phyloP scores from a whole-genome alignment of 768 basidiomycete species.

The Aureoboletus auriporus region DNA sequence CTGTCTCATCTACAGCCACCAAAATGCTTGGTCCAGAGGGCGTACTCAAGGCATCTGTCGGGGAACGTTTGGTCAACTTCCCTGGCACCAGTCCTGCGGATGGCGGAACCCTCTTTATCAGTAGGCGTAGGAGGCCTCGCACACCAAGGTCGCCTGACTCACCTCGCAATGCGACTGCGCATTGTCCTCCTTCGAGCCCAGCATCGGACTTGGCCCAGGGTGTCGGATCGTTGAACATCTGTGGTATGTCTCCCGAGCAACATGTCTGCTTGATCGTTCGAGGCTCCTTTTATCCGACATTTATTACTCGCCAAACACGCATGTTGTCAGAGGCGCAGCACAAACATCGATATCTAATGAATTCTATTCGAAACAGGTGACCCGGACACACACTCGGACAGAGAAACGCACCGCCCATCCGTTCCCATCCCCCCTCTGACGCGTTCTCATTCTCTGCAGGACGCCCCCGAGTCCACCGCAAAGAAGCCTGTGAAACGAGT shows the following conservation, averaged over 20 bases:
- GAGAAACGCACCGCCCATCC: constrained; percentile 1
- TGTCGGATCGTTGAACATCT: constrained; percentile 20
- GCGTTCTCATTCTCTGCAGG: constrained; percentile 24
- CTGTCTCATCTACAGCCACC: background rate
- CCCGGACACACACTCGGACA: constrained; percentile 7
- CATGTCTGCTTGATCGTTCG: background rate
- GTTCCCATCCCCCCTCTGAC: background rate
- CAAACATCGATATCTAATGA: constrained; percentile 3
- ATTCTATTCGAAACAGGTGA: constrained; percentile 11
- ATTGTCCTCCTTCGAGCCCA: constrained; percentile 16
- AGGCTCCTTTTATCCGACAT: background rate
- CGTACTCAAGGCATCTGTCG: constrained; percentile 3
- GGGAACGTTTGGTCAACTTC: background rate
- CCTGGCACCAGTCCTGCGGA: constrained; percentile 13
- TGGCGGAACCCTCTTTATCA: background rate
- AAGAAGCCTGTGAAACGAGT: constrained; percentile 11
- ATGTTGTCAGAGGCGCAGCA: background rate
- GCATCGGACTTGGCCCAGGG: constrained; percentile 17
- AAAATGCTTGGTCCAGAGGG: background rate
- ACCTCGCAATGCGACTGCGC: background rate
- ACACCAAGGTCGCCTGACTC: constrained; percentile 3
- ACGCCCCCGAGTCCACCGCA: background rate
- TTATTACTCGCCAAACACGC: background rate
- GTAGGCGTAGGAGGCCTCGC: background rate
- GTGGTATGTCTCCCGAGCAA: constrained; percentile 22